Conservation (phyloP, 495 filamentous ascomycete species). For the Recurvomyces mirabilis region DNA sequence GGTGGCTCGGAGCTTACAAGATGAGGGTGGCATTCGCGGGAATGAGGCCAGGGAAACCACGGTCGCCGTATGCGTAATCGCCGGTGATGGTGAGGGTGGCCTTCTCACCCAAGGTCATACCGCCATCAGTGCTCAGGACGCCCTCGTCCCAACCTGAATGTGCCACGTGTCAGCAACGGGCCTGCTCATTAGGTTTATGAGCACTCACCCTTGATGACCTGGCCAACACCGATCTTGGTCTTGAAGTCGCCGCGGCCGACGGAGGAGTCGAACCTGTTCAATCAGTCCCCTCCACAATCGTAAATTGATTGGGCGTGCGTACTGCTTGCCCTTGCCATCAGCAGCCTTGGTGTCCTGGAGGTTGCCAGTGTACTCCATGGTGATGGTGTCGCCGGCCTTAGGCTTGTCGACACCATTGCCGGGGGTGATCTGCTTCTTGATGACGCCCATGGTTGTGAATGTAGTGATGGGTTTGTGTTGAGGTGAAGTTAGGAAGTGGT, state of each 20-base stretch:
- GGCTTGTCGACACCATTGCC: constrained; percentile 50
- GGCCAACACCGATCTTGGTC: constrained; percentile 58
- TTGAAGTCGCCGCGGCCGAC: constrained; percentile 52
- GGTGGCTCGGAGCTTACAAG: constrained; percentile 29
- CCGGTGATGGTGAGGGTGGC: constrained; percentile 63
- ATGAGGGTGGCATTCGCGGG: constrained; percentile 32
- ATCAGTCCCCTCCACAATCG: background rate
- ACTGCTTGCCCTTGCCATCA: constrained; percentile 42
- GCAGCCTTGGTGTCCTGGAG: constrained; percentile 46
- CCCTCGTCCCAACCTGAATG: constrained; percentile 74
- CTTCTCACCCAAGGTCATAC: constrained; percentile 74
- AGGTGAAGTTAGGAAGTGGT: too few relatives aligned
- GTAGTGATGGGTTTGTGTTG: background rate
- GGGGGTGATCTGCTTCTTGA: constrained; percentile 31
- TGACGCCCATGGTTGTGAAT: constrained; percentile 42
- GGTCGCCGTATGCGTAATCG: constrained; percentile 68
- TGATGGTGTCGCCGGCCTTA: constrained; percentile 51
- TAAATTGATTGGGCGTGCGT: constrained; percentile 1
- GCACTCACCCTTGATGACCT: constrained; percentile 62
- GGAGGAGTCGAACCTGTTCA: constrained; percentile 68
- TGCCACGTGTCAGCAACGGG: background rate
- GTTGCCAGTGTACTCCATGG: constrained; percentile 76
- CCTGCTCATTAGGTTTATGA: background rate
- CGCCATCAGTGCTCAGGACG: constrained; percentile 38
- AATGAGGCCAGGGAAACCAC: constrained; percentile 36